These are phyloP conservation scores for Hericium rajendrae DNA, from an alignment of 768 basidiomycete genomes.

Conservation along the genomic window DNA sequence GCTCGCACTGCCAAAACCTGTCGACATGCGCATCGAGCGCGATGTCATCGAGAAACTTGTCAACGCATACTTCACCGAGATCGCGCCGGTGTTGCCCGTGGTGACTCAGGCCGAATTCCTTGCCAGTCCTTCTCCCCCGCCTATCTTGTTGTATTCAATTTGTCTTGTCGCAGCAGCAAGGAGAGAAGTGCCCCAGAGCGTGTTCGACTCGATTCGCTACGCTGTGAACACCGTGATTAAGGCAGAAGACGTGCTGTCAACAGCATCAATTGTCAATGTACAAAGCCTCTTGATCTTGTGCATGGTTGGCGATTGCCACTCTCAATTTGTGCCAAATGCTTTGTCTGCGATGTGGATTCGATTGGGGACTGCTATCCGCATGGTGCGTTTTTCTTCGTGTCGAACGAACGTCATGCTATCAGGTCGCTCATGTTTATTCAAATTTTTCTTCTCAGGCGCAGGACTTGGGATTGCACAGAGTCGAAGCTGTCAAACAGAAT, in stretches of 20 bases:
- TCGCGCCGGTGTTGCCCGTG: conserved; percentile 83
- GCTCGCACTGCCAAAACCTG: conserved; percentile 44
- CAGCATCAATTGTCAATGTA: conserved; percentile 76
- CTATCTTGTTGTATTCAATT: conserved; percentile 85
- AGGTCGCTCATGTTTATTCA: conserved; percentile 1
- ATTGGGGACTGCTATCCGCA: conserved; percentile 81
- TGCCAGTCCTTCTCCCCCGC: conserved; percentile 58
- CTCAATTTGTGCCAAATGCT: conserved; percentile 78
- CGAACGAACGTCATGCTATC: conserved; percentile 7
- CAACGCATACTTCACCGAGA: conserved; percentile 87
- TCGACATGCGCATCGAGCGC: conserved; percentile 67
- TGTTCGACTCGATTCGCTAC: conserved; percentile 87
- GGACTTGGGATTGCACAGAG: conserved; percentile 90
- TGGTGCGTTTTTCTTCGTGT: conserved; percentile 47
- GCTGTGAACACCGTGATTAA: conserved; percentile 83
- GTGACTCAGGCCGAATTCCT: conserved; percentile 86
- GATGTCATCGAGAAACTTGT: conserved; percentile 73
- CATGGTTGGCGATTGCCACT: conserved; percentile 87
- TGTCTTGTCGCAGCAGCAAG: conserved; percentile 86
- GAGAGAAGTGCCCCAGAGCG: conserved; percentile 69
- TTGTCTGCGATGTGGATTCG: conserved; percentile 82
- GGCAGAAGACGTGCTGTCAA: conserved; percentile 84
- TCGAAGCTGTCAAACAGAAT: conserved; percentile 75
- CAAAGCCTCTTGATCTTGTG: conserved; percentile 80
- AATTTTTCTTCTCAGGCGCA: conserved; percentile 56